Evolutionary conservation across 495 filamentous ascomycete species (phyloP).

Genomic region (Aspergillus panamensis): DNA sequence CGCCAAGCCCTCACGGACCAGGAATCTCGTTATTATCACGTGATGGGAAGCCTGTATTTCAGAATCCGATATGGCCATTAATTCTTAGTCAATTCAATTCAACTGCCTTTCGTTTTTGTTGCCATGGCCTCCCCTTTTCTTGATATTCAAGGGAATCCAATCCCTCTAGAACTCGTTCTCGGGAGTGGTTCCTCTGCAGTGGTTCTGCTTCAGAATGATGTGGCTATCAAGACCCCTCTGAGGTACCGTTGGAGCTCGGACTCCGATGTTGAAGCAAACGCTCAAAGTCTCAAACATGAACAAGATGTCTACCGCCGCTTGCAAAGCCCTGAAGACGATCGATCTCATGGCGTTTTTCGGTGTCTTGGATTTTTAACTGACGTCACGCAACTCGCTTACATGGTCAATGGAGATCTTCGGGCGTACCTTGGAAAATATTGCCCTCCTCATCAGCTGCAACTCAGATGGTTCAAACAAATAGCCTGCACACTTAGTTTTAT

Average conservation of each 20-base stretch:
- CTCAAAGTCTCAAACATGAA: slow-evolving; percentile 22
- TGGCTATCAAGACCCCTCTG: slow-evolving; percentile 25
- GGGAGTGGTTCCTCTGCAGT: slow-evolving; percentile 22
- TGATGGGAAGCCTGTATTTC: too few species aligned
- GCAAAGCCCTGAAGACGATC: slow-evolving; percentile 13
- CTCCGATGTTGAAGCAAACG: slow-evolving; percentile 21
- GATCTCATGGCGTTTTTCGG: slow-evolving; percentile 18
- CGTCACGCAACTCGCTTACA: slow-evolving; percentile 26
- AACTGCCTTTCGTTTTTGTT: background rate
- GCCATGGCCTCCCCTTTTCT: slow-evolving; percentile 17
- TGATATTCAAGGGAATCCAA: slow-evolving; percentile 15
- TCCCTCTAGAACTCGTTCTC: slow-evolving; percentile 19
- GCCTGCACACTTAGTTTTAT: slow-evolving; percentile 25
- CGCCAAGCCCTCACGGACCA: too few species aligned
- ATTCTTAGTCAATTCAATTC: background rate
- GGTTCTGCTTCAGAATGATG: slow-evolving; percentile 20
- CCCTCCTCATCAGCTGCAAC: slow-evolving; percentile 21
- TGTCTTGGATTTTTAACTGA: slow-evolving; percentile 20
- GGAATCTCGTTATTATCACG: too few species aligned
- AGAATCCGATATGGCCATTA: too few species aligned
- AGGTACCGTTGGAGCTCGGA: slow-evolving; percentile 24
- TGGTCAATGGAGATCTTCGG: slow-evolving; percentile 29
- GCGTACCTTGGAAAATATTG: slow-evolving; percentile 21
- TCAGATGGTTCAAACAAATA: slow-evolving; percentile 30
- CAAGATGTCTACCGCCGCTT: slow-evolving; percentile 29